Conservation (phyloP, 202 grass and related monocot species). For the Zizania palustris region DNA sequence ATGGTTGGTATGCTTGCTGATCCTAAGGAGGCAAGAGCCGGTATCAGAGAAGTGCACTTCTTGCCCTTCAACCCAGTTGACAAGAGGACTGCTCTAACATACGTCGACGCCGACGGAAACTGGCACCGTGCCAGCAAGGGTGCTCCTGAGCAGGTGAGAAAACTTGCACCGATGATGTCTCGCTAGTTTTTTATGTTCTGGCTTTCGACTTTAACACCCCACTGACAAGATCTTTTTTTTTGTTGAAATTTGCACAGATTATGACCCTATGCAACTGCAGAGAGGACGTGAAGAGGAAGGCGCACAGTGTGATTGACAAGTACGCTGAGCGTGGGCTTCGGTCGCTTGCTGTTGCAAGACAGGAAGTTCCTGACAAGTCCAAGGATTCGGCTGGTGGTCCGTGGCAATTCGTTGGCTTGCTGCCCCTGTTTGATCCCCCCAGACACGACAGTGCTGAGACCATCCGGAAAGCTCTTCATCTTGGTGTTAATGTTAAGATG, state of each 20-base stretch:
- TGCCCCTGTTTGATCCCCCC: conserved; percentile 97
- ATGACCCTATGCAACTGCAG: conserved; percentile 80
- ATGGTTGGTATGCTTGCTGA: conserved; percentile 66
- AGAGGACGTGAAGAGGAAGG: conserved; percentile 82
- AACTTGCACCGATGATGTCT: not conserved
- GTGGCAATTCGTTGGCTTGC: conserved; percentile 93
- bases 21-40: conserved; percentile 84
- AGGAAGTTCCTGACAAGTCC: conserved; percentile 89
- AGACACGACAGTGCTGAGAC: conserved; percentile 99
- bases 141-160: conserved; percentile 86
- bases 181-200: not conserved
- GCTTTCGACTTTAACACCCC: conserved; percentile 13
- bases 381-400: conserved; percentile 80
- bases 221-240: conserved; percentile 35
- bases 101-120: conserved; percentile 71
- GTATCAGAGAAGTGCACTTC: conserved; percentile 95
- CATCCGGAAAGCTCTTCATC: conserved; percentile 89
- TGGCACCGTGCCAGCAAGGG: conserved; percentile 99
- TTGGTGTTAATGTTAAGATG: conserved; percentile 99
- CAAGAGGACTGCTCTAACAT: conserved; percentile 96
- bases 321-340: conserved; percentile 95
- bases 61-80: conserved; percentile 98
- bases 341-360: conserved; percentile 89
- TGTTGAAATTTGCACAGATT: conserved; percentile 62
- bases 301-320: conserved; percentile 80